phyloP scores from a whole-genome alignment of 2,329 filamentous ascomycete genomes.

The Amylocarpus encephaloides region DNA sequence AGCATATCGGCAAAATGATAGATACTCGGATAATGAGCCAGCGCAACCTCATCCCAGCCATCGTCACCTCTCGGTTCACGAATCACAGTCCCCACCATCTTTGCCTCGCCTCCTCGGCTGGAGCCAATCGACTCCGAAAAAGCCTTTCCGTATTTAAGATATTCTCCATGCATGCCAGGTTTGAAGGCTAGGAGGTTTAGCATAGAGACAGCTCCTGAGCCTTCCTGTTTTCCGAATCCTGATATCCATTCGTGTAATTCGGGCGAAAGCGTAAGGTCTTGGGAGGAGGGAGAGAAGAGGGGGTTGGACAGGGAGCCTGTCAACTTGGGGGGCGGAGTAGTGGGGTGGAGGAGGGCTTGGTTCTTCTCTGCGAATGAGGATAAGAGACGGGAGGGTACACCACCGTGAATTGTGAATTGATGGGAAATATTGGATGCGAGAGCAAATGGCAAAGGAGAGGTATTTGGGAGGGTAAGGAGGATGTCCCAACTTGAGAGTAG shows the following conservation, averaged over 20 bases:
- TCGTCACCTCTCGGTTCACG: constrained; percentile 21
- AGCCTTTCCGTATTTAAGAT: constrained; percentile 51
- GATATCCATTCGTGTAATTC: constrained; percentile 46
- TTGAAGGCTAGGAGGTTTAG: constrained; percentile 56
- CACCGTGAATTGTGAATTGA: constrained; percentile 35
- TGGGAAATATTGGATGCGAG: constrained; percentile 27
- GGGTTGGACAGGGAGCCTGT: constrained; percentile 31
- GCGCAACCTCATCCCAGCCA: constrained; percentile 56
- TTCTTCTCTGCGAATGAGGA: constrained; percentile 35
- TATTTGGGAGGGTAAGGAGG: constrained; percentile 37
- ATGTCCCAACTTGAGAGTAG: constrained; percentile 36
- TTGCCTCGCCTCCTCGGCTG: constrained; percentile 50
- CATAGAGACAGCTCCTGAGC: constrained; percentile 49
- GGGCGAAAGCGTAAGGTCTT: constrained; percentile 48
- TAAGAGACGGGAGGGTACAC: constrained; percentile 39
- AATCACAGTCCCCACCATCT: constrained; percentile 54
- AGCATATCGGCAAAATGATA: constrained; percentile 57
- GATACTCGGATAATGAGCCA: constrained; percentile 59
- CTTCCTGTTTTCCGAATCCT: constrained; percentile 30
- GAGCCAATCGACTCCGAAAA: constrained; percentile 44
- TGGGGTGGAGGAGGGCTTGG: constrained; percentile 34
- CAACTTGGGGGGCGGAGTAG: constrained; percentile 32
- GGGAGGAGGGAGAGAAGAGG: constrained; percentile 29
- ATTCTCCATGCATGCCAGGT: constrained; percentile 43
- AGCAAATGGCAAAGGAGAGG: constrained; percentile 25